These are phyloP conservation scores for Lentinula raphanica DNA, from an alignment of 768 basidiomycete species.

Conservation along the genomic window DNA sequence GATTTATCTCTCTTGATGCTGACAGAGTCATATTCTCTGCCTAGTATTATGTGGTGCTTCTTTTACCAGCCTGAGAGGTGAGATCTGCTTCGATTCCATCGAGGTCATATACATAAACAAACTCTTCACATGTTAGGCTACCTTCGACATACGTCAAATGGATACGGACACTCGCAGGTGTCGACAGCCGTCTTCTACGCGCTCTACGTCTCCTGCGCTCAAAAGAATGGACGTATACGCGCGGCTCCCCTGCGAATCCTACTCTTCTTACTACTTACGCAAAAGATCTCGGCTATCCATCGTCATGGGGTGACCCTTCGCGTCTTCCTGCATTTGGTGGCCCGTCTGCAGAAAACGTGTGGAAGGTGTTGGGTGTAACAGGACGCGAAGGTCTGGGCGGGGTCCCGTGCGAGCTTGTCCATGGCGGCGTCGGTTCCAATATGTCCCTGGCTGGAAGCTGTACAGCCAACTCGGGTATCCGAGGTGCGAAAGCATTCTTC, in stretches of 20 bases:
- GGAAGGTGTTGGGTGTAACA: slow-evolving; percentile 52
- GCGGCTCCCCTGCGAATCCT: slow-evolving; percentile 31
- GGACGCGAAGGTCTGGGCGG: slow-evolving; percentile 58
- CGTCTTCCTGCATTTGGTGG: slow-evolving; percentile 63
- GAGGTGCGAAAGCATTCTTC: slow-evolving; percentile 53
- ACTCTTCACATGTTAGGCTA: slow-evolving; percentile 30
- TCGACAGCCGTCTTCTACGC: slow-evolving; percentile 56
- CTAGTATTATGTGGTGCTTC: slow-evolving; percentile 87
- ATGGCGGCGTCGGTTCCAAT: slow-evolving; percentile 45
- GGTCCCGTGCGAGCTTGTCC: slow-evolving; percentile 71
- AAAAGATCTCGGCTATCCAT: slow-evolving; percentile 50
- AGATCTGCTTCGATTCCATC: slow-evolving; percentile 7
- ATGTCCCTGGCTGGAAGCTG: slow-evolving; percentile 53
- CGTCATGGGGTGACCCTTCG: slow-evolving; percentile 58
- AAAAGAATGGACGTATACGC: slow-evolving; percentile 57
- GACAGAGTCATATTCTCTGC: not conserved
- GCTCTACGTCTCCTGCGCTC: slow-evolving; percentile 49
- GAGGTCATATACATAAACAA: not conserved
- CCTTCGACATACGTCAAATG: slow-evolving; percentile 70
- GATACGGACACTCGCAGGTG: slow-evolving; percentile 65
- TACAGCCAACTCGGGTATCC: slow-evolving; percentile 47
- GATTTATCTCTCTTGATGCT: slow-evolving; percentile 9
- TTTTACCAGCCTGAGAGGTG: slow-evolving; percentile 74
- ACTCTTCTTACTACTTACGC: slow-evolving; percentile 43
- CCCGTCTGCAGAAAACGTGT: slow-evolving; percentile 39